Conservation (phyloP, 1,284 basidiomycete genomes). For the Ganoderma boninense region DNA sequence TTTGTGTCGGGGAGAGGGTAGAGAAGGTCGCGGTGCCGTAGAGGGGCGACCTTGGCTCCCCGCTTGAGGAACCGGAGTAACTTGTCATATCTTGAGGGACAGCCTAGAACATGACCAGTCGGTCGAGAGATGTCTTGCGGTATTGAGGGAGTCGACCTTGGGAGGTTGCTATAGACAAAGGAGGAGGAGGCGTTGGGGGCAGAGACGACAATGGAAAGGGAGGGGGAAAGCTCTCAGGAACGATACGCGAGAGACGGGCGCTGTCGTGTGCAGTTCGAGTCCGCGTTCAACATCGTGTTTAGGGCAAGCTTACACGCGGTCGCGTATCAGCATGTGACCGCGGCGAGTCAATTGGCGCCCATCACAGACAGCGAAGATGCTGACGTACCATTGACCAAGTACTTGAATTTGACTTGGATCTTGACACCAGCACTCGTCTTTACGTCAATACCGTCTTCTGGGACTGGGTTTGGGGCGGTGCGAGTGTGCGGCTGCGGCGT, state of each 20-base stretch:
- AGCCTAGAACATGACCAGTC: constrained; percentile 27
- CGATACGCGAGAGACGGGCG: constrained; percentile 16
- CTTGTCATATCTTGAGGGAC: constrained; percentile 29
- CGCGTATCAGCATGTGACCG: constrained; percentile 35
- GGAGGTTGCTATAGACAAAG: constrained; percentile 1
- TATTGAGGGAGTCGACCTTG: constrained; percentile 12
- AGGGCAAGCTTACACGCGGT: constrained; percentile 31
- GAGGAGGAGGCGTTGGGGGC: constrained; percentile 8
- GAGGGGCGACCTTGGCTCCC: constrained; percentile 53
- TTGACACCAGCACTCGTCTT: no score
- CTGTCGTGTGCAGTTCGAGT: constrained; percentile 22
- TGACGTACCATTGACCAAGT: no score
- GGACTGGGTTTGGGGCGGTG: no score
- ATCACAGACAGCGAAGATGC: no score
- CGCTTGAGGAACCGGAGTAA: constrained; percentile 39
- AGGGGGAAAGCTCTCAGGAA: constrained; percentile 14
- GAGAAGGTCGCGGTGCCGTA: constrained; percentile 61
- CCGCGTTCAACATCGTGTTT: constrained; percentile 29
- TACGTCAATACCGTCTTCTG: no score
- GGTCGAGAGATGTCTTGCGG: background rate
- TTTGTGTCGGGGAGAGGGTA: constrained; percentile 51
- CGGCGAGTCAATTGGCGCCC: background rate
- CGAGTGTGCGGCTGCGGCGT: no score
- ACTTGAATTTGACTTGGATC: no score
- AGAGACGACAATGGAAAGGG: constrained; percentile 13